Percentiles rank a stretch among this genome's conserved stretches.
These are phyloP conservation scores for Xylariaceae sp. DNA, from an alignment of 2,329 filamentous ascomycete genomes.

Conservation along the genomic window DNA sequence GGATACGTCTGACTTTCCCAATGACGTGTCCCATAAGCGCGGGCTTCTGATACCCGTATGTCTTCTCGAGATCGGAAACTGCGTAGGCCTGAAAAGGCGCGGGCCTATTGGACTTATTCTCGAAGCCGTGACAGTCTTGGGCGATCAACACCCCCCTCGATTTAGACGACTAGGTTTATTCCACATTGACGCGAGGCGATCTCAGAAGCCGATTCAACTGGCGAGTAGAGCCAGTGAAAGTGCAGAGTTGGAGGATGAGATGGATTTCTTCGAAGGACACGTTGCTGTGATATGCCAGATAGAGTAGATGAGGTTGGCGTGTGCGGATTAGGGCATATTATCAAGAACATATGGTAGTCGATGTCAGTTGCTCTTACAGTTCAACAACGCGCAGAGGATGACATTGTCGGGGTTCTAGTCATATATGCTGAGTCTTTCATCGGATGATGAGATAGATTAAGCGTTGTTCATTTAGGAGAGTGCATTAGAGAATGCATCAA, in stretches of 20 bases:
- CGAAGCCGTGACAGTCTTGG: not conserved
- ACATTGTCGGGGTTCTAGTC: too few species aligned
- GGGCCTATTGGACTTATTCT: conserved; percentile 17
- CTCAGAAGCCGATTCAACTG: not conserved
- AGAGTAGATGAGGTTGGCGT: conserved; percentile 1
- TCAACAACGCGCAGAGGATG: too few species aligned
- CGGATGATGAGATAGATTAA: too few species aligned
- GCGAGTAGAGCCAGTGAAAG: not conserved
- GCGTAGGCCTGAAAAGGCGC: conserved; percentile 8
- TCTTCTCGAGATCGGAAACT: conserved; percentile 8
- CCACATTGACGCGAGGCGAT: not conserved
- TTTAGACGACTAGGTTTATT: conserved; percentile 11
- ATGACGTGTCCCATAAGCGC: not conserved
- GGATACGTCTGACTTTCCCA: not conserved
- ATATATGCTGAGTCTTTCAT: too few species aligned
- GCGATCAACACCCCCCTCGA: not conserved
- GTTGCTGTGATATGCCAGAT: not conserved
- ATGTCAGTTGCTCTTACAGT: too few species aligned
- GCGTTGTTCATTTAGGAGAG: too few species aligned
- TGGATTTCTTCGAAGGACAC: conserved; percentile 2
- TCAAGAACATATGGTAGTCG: too few species aligned
- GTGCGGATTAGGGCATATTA: too few species aligned
- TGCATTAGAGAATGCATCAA: too few species aligned
- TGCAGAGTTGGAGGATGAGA: not conserved
- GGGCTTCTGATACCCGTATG: not conserved